These are phyloP conservation scores for Cryphonectria parasitica DNA, from an alignment of 2,329 filamentous ascomycete species.

Conservation along the genomic window DNA sequence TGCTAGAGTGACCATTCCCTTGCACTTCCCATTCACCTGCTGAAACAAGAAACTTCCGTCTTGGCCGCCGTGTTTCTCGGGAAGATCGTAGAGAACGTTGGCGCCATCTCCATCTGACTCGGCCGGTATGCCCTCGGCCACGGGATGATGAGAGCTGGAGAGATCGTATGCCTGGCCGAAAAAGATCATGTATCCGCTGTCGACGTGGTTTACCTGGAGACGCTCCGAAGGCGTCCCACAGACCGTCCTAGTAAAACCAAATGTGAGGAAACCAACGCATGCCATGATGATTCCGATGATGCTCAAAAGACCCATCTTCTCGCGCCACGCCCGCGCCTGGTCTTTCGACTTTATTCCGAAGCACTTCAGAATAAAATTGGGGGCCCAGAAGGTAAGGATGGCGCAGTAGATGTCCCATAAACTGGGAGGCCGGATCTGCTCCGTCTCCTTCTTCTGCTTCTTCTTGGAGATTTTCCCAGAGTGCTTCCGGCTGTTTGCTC, in stretches of 20 bases:
- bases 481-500: constrained; percentile 44
- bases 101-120: constrained; percentile 53
- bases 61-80: constrained; percentile 79
- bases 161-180: constrained; percentile 91
- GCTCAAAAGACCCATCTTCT: constrained; percentile 96
- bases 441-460: constrained; percentile 54
- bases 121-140: constrained; percentile 75
- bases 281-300: constrained; percentile 87
- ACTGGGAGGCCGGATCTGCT: constrained; percentile 77
- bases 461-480: constrained; percentile 66
- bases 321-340: constrained; percentile 91
- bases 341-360: constrained; percentile 85
- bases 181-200: constrained; percentile 88
- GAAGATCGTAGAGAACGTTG: constrained; percentile 88
- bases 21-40: constrained; percentile 97
- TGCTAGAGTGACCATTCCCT: constrained; percentile 78
- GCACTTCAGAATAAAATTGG: constrained; percentile 80
- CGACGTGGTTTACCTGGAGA: constrained; percentile 81
- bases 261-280: constrained; percentile 92
- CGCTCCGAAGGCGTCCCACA: constrained; percentile 75
- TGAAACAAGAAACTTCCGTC: constrained; percentile 98
- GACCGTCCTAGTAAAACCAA: constrained; percentile 90
- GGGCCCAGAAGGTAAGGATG: constrained; percentile 92
- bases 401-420: constrained; percentile 96
- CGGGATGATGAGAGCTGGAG: constrained; percentile 74